Conservation (phyloP, 106 monocot species). For the Dendrobium huoshanense region DNA sequence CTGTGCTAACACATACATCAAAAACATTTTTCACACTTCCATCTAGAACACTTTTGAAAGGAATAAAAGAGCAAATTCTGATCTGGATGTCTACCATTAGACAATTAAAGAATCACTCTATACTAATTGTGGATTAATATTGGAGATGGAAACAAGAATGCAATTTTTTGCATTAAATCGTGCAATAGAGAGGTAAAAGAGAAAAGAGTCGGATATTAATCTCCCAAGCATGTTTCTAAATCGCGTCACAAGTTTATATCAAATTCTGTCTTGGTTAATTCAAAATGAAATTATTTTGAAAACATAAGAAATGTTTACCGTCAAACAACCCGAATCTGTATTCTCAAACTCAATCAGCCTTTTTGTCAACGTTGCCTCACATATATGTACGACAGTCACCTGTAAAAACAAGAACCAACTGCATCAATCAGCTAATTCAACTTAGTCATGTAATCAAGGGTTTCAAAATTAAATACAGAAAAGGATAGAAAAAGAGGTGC, state of each 20-base stretch:
- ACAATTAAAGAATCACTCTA: neutral
- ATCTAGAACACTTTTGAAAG: neutral
- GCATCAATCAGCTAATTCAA: neutral
- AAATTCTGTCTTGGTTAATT: neutral
- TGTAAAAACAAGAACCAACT: conserved; percentile 18
- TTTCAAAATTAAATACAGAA: neutral
- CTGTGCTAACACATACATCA: neutral
- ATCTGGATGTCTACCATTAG: neutral
- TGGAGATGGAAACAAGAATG: neutral
- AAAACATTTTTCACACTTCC: neutral
- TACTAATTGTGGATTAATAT: neutral
- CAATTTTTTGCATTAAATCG: neutral
- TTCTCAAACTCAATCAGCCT: conserved; percentile 92
- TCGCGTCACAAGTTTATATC: neutral
- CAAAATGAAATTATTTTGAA: neutral
- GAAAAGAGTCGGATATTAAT: neutral
- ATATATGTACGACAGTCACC: conserved; percentile 77
- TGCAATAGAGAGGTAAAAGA: neutral
- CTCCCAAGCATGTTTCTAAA: neutral
- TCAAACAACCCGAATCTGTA: conserved; percentile 77
- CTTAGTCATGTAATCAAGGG: neutral
- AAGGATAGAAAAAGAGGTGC: neutral
- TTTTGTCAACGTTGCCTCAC: conserved; percentile 90
- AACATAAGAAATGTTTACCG: conserved; percentile 31
- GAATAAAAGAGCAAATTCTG: neutral